Percentiles rank a stretch among this genome's conserved stretches.
Conservation (phyloP, 331 rosid species). For the Prunus yedoensis region DNA sequence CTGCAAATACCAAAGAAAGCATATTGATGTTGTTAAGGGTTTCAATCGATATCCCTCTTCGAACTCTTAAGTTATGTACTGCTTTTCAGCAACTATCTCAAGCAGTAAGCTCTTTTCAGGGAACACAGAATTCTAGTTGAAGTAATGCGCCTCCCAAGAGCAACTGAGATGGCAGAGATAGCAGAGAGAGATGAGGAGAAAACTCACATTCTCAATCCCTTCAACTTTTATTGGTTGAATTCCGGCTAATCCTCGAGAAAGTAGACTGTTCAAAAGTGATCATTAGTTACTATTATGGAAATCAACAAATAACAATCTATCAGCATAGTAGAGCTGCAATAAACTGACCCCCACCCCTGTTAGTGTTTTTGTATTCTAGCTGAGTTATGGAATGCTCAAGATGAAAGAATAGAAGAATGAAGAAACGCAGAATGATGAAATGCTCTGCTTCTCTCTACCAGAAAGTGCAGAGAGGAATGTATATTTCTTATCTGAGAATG, state of each 20-base stretch:
- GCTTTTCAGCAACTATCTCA: background rate
- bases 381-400: too few relatives aligned
- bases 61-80: background rate
- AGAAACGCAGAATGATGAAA: too few relatives aligned
- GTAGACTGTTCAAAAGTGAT: constrained; percentile 33
- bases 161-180: background rate
- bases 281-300: background rate
- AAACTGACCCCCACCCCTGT: background rate
- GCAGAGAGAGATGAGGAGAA: background rate
- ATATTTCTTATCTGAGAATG: too few relatives aligned
- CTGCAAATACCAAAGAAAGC: constrained; percentile 33
- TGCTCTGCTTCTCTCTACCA: too few relatives aligned
- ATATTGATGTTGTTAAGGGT: background rate
- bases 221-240: constrained; percentile 44
- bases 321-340: background rate
- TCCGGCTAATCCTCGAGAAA: constrained; percentile 51
- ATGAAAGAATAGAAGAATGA: too few relatives aligned
- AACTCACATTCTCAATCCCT: constrained; percentile 49
- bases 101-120: background rate
- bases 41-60: background rate
- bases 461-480: too few relatives aligned
- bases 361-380: too few relatives aligned
- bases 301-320: background rate
- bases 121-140: background rate
- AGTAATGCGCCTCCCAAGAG: background rate